These are phyloP conservation scores for Dactylis glomerata DNA, from an alignment of 176 grass and related monocot species.

Conservation along the genomic window DNA sequence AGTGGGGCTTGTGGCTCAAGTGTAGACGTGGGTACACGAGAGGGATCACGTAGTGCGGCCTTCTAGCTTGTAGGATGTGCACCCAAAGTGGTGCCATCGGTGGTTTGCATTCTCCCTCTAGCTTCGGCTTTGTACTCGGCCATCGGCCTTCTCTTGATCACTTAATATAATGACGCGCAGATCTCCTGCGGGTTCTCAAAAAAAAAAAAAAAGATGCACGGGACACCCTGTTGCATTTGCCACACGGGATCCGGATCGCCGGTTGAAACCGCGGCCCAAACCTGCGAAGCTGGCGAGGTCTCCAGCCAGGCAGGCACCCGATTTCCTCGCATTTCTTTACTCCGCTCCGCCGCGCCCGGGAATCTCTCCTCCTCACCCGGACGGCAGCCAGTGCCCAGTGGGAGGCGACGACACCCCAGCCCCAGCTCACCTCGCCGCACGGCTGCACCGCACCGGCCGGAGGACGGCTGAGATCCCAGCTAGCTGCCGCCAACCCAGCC, in stretches of 20 bases:
- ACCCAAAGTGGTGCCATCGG: too few relatives aligned
- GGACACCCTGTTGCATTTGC: too few relatives aligned
- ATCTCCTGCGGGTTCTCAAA: too few relatives aligned
- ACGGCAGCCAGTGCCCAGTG: conserved; percentile 15
- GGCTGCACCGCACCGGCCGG: conserved; percentile 16
- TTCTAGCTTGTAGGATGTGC: too few relatives aligned
- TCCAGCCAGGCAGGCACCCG: conserved; percentile 25
- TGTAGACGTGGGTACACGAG: too few relatives aligned
- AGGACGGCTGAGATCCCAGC: background rate
- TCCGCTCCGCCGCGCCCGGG: conserved; percentile 38
- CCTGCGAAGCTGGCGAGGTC: conserved; percentile 1
- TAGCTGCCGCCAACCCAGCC: conserved; percentile 4
- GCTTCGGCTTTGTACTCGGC: too few relatives aligned
- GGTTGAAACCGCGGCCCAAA: background rate
- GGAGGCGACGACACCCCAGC: conserved; percentile 27
- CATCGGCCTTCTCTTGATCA: too few relatives aligned
- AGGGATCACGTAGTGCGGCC: too few relatives aligned
- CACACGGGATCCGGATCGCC: conserved; percentile 35
- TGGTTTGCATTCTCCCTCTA: too few relatives aligned
- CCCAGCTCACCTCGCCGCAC: conserved; percentile 33
- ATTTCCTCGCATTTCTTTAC: conserved; percentile 29
- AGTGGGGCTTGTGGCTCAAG: too few relatives aligned
- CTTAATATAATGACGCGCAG: too few relatives aligned
- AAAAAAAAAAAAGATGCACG: too few relatives aligned
- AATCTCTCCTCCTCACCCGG: conserved; percentile 52